A percentile compares a stretch with the other conserved stretches of the same genome.
Conservation (phyloP, 2,329 filamentous ascomycete genomes). For the Scopulariopsis brevicaulis region DNA sequence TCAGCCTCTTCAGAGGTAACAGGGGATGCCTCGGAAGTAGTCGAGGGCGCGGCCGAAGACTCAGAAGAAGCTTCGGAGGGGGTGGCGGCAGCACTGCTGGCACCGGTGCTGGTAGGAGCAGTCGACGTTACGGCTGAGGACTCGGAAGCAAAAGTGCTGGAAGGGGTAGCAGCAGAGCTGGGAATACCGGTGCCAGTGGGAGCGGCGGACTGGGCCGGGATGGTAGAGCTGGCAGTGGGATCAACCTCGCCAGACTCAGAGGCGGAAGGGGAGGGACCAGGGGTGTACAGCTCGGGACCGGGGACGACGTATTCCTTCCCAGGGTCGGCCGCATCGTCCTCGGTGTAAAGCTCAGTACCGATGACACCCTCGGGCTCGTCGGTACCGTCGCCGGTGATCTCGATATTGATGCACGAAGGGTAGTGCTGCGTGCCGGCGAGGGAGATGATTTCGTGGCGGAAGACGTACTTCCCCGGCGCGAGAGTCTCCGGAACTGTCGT, state of each 20-base stretch:
- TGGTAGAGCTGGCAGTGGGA: too few species aligned
- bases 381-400: conserved; percentile 25
- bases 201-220: neutral
- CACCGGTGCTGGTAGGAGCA: too few species aligned
- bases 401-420: conserved; percentile 36
- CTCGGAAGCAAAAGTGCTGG: too few species aligned
- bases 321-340: neutral
- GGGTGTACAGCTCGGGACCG: neutral
- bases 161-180: neutral
- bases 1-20: too few species aligned
- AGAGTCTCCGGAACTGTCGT: conserved; percentile 19
- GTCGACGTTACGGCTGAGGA: too few species aligned
- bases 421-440: conserved; percentile 40
- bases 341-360: conserved; percentile 22
- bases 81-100: too few species aligned
- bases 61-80: too few species aligned
- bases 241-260: neutral
- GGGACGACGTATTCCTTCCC: neutral
- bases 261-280: neutral
- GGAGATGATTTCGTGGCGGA: conserved; percentile 40
- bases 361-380: conserved; percentile 6
- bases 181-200: neutral
- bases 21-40: too few species aligned
- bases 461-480: conserved; percentile 29
- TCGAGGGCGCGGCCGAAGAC: too few species aligned